These are phyloP conservation scores for Mrakia blollopis DNA, from an alignment of 768 basidiomycete genomes.

Conservation along the genomic window DNA sequence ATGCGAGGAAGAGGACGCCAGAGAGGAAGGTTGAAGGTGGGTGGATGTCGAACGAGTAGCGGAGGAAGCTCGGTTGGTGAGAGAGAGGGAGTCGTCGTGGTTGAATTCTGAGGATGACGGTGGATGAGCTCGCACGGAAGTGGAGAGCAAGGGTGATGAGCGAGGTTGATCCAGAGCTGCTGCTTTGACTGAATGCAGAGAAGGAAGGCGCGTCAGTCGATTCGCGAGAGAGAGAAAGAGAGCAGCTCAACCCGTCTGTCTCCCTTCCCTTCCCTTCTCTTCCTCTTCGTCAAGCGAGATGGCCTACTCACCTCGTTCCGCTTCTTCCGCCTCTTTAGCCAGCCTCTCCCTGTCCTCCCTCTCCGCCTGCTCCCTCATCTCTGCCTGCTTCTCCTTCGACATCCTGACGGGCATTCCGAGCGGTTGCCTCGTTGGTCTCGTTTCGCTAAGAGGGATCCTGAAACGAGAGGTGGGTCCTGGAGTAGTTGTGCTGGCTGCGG, in stretches of 20 bases:
- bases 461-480: conserved; percentile 14
- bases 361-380: conserved; percentile 18
- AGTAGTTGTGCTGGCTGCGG: neutral
- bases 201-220: neutral
- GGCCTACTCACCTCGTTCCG: conserved; percentile 2
- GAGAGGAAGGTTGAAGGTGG: neutral
- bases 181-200: neutral
- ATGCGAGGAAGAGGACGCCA: neutral
- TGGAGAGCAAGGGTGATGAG: neutral
- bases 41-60: neutral
- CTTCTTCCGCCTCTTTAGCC: conserved; percentile 10
- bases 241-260: neutral
- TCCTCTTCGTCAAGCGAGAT: neutral
- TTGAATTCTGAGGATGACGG: neutral
- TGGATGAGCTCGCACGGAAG: neutral
- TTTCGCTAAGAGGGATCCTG: conserved; percentile 6
- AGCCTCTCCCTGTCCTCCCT: conserved; percentile 15
- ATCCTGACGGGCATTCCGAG: conserved; percentile 18
- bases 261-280: neutral
- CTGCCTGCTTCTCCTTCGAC: neutral
- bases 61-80: neutral
- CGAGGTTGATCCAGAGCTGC: neutral
- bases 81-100: conserved; percentile 1
- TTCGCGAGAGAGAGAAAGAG: too few species aligned
- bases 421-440: neutral